Base-by-base conservation (phyloP, 441 rosid species). In the Brassica hybrid region DNA sequence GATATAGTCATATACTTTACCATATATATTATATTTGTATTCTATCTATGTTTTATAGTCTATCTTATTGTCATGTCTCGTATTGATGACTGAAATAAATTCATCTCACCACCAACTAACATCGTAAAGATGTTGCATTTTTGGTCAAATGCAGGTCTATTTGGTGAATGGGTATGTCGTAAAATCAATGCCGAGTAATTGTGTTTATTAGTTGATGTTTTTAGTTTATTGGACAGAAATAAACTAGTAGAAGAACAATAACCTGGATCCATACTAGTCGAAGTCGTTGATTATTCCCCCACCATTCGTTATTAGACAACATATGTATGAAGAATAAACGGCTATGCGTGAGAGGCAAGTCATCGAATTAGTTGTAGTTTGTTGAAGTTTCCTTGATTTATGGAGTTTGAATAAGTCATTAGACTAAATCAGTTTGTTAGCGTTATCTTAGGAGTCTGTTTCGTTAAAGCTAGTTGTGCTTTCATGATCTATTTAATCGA, bases 81-180 rank as follows among this genome's bases (percentile, higher is more conserved):
- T 43, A 30, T 59, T 30, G 30, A 75, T 75, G 61, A 12, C 14
- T 58, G 72, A 65, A 54, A 54, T 70, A 27, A 76, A 38, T 25
- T 70, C 65, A 56, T 36, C 27, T 18, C 9, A 30, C 30, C 65
- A 76, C 80, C 23, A 21, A 21, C 23, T 65, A 76, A 63, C 75
- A n/a, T 63, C 60, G 17, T 27, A 27, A 13, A 76, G 9, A 65
- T 56, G 52, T 41, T 43, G 71, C 71, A 64, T 41, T 69, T 2
- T 25, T 25, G 36, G 71, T 76, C 71, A 76, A 38, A 38, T 54
- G 19, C 27, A 36, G 23, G 48, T 76, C 58, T 76, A 17, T 62
- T 63, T 17, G 59, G 57, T 63, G 70, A 63, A 52, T 76, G 58
- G 18, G 57, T 52, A 52, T 69, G 57, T 43, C 19, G 19, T 14